Percentiles rank a stretch among this genome's conserved stretches.
phyloP scores from a whole-genome alignment of 306 rosid species.

The Medicago arabica region DNA sequence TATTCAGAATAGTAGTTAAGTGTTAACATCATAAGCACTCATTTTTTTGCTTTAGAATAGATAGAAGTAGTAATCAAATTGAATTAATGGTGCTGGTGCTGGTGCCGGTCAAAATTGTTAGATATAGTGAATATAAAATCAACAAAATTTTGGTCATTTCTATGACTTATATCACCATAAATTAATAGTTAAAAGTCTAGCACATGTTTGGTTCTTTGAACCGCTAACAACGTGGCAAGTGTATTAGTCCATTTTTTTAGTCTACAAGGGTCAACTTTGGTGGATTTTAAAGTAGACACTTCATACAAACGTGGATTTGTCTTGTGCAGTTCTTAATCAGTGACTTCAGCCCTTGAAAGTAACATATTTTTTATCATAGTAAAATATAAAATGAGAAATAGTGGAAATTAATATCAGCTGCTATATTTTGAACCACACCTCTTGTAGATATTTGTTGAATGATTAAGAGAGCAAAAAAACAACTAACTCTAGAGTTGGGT shows the following conservation, averaged over 20 bases:
- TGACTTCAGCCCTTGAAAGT: not conserved
- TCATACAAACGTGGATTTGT: constrained; percentile 14
- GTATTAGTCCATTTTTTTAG: not conserved
- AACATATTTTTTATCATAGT: too few relatives aligned
- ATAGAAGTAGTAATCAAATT: not conserved
- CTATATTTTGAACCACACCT: not conserved
- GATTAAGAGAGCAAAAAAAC: too few relatives aligned
- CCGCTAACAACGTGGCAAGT: constrained; percentile 10
- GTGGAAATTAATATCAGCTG: not conserved
- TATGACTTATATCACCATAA: constrained; percentile 25
- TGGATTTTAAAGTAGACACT: not conserved
- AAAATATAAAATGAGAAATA: too few relatives aligned
- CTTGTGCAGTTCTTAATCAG: not conserved
- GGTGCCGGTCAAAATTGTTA: too few relatives aligned
- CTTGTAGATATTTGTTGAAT: not conserved
- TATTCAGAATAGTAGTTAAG: not conserved
- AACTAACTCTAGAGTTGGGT: too few relatives aligned
- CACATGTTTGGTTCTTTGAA: constrained; percentile 25
- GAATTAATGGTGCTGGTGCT: not conserved
- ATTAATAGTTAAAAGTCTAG: not conserved
- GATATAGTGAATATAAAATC: not conserved
- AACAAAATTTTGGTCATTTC: not conserved
- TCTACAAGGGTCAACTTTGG: not conserved
- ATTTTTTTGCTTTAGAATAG: not conserved
- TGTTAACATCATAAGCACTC: not conserved